These are phyloP conservation scores for Kodamaea suecica DNA, from an alignment of 1,139 yeast genomes.

Conservation along the genomic window DNA sequence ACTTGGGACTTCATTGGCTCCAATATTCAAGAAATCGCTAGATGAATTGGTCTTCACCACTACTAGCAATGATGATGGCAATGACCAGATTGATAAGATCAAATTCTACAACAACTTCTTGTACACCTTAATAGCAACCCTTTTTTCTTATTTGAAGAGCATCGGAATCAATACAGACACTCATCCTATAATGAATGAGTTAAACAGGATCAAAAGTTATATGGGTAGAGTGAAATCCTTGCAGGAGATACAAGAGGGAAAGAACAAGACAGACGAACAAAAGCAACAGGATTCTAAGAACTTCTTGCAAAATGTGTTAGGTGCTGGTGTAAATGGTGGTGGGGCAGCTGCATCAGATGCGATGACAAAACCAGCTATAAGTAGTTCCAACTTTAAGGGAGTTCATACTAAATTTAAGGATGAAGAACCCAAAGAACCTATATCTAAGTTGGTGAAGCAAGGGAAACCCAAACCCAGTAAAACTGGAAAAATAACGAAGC, in stretches of 20 bases:
- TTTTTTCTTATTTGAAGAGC: slow-evolving; percentile 58
- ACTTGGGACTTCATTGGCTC: slow-evolving; percentile 29
- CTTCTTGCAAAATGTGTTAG: slow-evolving; percentile 46
- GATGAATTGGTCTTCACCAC: slow-evolving; percentile 27
- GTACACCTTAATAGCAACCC: slow-evolving; percentile 44
- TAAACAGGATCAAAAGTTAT: slow-evolving; percentile 64
- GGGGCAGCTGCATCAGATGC: slow-evolving; percentile 28
- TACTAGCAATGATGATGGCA: slow-evolving; percentile 22
- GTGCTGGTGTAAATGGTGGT: slow-evolving; percentile 29
- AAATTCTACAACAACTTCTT: slow-evolving; percentile 39
- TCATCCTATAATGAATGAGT: slow-evolving; percentile 68
- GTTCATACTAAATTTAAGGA: slow-evolving; percentile 55
- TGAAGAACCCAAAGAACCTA: slow-evolving; percentile 7
- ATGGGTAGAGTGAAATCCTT: slow-evolving; percentile 59
- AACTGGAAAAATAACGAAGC: slow-evolving; percentile 6
- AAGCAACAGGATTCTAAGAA: slow-evolving; percentile 29
- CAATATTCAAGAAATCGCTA: slow-evolving; percentile 33
- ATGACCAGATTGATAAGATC: slow-evolving; percentile 35
- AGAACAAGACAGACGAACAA: slow-evolving; percentile 16
- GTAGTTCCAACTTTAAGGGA: slow-evolving; percentile 54
- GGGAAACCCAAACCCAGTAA: slow-evolving; percentile 4
- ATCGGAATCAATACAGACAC: slow-evolving; percentile 55
- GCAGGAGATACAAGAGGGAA: slow-evolving; percentile 21
- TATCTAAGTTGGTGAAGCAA: background rate
- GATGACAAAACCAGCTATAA: slow-evolving; percentile 52